Base-by-base conservation (phyloP, 495 filamentous ascomycete species). In the Apiosordaria backusii region DNA sequence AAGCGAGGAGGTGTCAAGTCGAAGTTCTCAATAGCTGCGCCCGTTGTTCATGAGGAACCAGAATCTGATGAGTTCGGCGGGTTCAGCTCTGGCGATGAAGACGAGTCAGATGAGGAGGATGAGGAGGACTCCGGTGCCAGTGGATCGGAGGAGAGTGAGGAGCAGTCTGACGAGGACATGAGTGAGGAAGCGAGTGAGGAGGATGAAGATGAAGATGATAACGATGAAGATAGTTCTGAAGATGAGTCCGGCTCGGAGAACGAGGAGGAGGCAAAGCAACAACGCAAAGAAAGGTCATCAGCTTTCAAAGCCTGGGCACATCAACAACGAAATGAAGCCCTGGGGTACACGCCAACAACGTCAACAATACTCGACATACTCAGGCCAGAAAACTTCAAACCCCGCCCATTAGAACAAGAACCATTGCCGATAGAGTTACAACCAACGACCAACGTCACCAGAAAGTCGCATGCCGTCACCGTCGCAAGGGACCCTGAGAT, bases 301-400 rank as follows among this genome's bases (percentile, higher is more conserved):
- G 92, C 93, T n/a, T 99, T 99, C 82, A 97, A 97, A 77, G 82
- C 87, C 15, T 99, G 95, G 95, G 95, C 96, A 16, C 86, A 87
- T 26, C 87, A 90, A 68, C 90, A 93, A 74, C 86, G 93, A 61
- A 96, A 96, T 72, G 86, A 92, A 68, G 88, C 88, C 9, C 75
- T 83, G 45, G 84, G 84, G 1, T 86, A 81, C 68, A 62, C 81
- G 57, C 76, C 81, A 1, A 61, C 71, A 52, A 72, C 64, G 35
- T 60, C 72, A 40, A 61, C 67, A 18, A 65, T 76, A 21, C 65
- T 80, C 18, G 77, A 82, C 61, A 82, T 81, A 55, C 78, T 80
- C 4, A 77, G 78, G 50, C 77, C 80, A 4, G 68, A 76, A 23
- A 82, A 84, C 60, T 89, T 90, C 75, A 76, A 77, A 50, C 87